Evolutionary conservation across 2,329 filamentous ascomycete genomes (phyloP).

Genomic region (Fonsecaea pugnacius): DNA sequence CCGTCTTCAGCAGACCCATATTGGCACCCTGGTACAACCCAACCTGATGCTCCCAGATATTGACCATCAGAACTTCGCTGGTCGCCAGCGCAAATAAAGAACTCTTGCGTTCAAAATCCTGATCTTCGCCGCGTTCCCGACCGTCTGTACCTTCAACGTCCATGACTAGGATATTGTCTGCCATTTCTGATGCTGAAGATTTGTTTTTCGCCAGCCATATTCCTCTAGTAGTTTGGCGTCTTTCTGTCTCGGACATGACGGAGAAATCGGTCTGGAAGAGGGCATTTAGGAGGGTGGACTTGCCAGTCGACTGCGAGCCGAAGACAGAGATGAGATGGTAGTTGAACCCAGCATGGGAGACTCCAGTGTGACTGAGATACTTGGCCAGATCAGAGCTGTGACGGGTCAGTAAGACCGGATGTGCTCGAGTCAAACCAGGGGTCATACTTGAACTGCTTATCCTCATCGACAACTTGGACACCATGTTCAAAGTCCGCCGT

Average conservation of each 20-base stretch:
- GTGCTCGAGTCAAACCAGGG: conserved; percentile 5
- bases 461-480: conserved; percentile 94
- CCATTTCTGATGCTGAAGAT: conserved; percentile 64
- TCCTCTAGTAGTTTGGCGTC: conserved; percentile 96
- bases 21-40: conserved; percentile 98
- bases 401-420: conserved; percentile 23
- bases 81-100: conserved; percentile 95
- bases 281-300: conserved; percentile 94
- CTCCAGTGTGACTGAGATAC: conserved; percentile 78
- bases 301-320: conserved; percentile 96
- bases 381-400: conserved; percentile 73
- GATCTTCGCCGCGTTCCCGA: conserved; percentile 92
- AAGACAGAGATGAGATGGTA: conserved; percentile 99
- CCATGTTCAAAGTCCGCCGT: conserved; percentile 75
- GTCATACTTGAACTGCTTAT: conserved; percentile 93
- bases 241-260: conserved; percentile 94
- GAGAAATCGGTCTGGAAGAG: conserved; percentile 95
- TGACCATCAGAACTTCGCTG: conserved; percentile 96
- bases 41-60: conserved; percentile 99
- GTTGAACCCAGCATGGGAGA: conserved; percentile 92
- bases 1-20: conserved; percentile 97
- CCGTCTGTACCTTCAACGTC: conserved; percentile 98
- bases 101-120: conserved; percentile 98
- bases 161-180: conserved; percentile 98
- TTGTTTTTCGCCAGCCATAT: conserved; percentile 99